Evolutionary conservation across 257 asterid genomes (phyloP).

Genomic region (Apocynum venetum): DNA sequence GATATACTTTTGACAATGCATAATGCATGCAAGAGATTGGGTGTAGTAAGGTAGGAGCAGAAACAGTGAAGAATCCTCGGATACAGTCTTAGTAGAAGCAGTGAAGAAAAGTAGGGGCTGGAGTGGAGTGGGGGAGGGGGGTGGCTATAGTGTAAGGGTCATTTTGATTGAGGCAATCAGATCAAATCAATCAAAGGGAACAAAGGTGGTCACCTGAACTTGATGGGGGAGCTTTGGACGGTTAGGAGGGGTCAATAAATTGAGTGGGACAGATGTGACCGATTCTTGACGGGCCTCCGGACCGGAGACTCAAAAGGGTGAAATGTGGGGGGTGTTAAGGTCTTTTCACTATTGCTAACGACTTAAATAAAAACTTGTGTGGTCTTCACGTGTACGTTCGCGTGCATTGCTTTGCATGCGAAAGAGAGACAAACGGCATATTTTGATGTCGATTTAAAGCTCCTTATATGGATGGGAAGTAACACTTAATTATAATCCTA

Average conservation of each 20-base stretch:
- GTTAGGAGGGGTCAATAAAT: conserved; percentile 11
- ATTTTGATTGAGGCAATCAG: not conserved
- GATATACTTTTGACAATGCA: too few relatives aligned
- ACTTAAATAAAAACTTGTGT: not conserved
- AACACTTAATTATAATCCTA: not conserved
- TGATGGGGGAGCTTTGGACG: conserved; percentile 17
- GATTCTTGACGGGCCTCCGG: conserved; percentile 19
- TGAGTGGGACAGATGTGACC: conserved; percentile 30
- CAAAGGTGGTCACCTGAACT: not conserved
- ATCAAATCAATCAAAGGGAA: not conserved
- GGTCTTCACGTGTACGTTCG: conserved; percentile 14
- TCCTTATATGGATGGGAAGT: not conserved
- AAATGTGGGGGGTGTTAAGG: not conserved
- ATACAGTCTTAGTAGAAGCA: not conserved
- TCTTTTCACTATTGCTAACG: not conserved
- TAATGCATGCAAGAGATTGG: too few relatives aligned
- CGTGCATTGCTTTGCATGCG: conserved; percentile 25
- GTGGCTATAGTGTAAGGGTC: not conserved
- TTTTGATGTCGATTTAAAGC: conserved; percentile 22
- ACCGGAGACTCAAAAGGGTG: not conserved
- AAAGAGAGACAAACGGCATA: conserved; percentile 30
- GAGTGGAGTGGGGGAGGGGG: not conserved
- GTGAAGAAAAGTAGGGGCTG: not conserved
- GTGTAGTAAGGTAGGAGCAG: not conserved
- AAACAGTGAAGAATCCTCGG: not conserved